phyloP scores from a whole-genome alignment of 1,139 yeast genomes.

The Taiozyma sp. region DNA sequence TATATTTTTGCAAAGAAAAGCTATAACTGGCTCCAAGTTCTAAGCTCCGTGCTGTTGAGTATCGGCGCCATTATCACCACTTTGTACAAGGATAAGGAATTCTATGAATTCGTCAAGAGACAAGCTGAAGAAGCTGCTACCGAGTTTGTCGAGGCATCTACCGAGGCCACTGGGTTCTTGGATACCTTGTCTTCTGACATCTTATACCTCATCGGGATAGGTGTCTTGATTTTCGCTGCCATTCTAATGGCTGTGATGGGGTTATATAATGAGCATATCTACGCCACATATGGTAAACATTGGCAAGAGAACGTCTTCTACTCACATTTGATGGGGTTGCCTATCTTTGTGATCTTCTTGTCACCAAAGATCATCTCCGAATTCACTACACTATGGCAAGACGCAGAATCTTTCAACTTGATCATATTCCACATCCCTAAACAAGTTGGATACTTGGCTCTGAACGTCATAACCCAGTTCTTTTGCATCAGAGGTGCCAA shows the following conservation, averaged over 20 bases:
- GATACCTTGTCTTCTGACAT: conserved; percentile 10
- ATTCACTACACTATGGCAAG: conserved; percentile 12
- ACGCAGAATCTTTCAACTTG: conserved; percentile 11
- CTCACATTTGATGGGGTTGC: conserved; percentile 51
- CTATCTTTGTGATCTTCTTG: conserved; percentile 39
- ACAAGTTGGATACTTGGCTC: conserved; percentile 26
- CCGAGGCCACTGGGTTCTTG: not conserved
- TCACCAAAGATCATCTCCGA: conserved; percentile 11
- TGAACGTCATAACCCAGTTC: conserved; percentile 56
- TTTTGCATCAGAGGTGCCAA: conserved; percentile 65
- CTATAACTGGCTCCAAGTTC: conserved; percentile 39
- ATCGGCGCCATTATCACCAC: conserved; percentile 49
- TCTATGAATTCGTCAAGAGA: conserved; percentile 9
- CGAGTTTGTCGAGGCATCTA: not conserved
- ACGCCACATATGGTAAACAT: conserved; percentile 42
- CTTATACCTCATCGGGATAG: conserved; percentile 37
- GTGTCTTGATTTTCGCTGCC: conserved; percentile 39
- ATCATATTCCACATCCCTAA: conserved; percentile 10
- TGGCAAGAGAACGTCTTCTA: conserved; percentile 66
- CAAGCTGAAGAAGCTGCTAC: conserved; percentile 3
- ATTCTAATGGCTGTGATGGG: conserved; percentile 49
- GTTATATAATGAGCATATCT: conserved; percentile 46
- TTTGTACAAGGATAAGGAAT: conserved; percentile 23
- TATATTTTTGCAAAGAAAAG: conserved; percentile 37
- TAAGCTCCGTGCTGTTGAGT: conserved; percentile 46